phyloP scores from a whole-genome alignment of 2,329 filamentous ascomycete genomes.

The Periconia digitata region DNA sequence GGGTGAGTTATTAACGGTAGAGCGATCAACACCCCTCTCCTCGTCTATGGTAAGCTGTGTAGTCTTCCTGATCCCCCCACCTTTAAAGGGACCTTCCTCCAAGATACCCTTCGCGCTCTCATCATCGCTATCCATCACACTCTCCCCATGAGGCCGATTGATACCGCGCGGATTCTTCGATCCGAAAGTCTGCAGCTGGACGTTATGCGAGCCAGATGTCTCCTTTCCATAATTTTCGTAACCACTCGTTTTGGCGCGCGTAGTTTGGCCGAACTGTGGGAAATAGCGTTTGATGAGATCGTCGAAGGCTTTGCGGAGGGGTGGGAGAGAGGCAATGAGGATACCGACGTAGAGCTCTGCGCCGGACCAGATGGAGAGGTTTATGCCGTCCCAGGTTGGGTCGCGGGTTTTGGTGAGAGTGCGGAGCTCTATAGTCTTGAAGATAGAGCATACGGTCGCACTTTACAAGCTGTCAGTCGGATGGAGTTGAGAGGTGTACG shows the following conservation, averaged over 20 bases:
- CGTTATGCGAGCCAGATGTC: not conserved
- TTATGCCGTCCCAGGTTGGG: not conserved
- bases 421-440: slow-evolving; percentile 4
- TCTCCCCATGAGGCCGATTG: not conserved
- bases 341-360: slow-evolving; percentile 7
- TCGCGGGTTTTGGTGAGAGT: not conserved
- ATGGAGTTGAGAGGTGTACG: not conserved
- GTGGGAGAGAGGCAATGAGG: slow-evolving; percentile 8
- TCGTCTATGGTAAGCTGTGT: not conserved
- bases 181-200: not conserved
- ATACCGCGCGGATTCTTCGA: not conserved
- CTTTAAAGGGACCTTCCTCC: not conserved
- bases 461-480: not conserved
- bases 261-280: not conserved
- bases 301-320: slow-evolving; percentile 6
- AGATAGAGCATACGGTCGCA: slow-evolving; percentile 5
- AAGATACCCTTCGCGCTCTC: not conserved
- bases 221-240: not conserved
- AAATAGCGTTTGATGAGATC: slow-evolving; percentile 1
- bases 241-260: not conserved
- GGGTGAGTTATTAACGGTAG: not conserved
- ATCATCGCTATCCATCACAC: not conserved
- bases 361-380: slow-evolving; percentile 1
- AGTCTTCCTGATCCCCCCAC: not conserved
- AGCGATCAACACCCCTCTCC: not conserved